Evolutionary conservation across 2,329 filamentous ascomycete species (phyloP).

Genomic region (Aspergillus sp.): DNA sequence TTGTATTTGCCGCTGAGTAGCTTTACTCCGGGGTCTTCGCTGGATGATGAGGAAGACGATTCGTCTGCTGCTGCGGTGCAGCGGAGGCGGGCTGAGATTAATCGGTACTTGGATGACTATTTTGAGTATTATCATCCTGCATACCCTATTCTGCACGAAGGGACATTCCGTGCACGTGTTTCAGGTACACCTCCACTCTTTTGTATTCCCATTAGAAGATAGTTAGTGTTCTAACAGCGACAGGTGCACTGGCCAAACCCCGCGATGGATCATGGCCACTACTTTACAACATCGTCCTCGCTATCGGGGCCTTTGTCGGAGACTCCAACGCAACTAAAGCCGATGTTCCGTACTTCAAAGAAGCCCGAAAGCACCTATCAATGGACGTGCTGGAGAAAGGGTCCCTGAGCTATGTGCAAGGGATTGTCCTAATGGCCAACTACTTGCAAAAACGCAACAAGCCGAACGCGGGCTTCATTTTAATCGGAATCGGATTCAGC

Average conservation of each 20-base stretch:
- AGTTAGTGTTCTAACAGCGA: constrained; percentile 1
- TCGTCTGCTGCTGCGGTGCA: constrained; percentile 1
- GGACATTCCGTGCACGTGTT: constrained; percentile 13
- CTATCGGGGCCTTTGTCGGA: constrained; percentile 13
- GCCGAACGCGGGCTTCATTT: constrained; percentile 13
- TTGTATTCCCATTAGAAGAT: neutral
- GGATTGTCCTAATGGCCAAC: constrained; percentile 13
- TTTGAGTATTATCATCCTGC: constrained; percentile 13
- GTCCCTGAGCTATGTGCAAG: constrained; percentile 15
- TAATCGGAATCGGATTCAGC: constrained; percentile 14
- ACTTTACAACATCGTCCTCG: constrained; percentile 13
- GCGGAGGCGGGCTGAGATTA: constrained; percentile 2
- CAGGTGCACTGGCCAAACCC: constrained; percentile 12
- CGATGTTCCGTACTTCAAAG: constrained; percentile 12
- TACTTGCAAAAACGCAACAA: constrained; percentile 16
- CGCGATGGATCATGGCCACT: constrained; percentile 14
- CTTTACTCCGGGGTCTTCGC: constrained; percentile 10
- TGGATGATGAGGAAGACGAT: constrained; percentile 10
- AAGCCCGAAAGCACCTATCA: constrained; percentile 12
- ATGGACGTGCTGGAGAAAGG: constrained; percentile 16
- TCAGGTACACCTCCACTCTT: neutral
- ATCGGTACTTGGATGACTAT: constrained; percentile 12
- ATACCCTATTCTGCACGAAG: constrained; percentile 14
- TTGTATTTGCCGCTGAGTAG: constrained; percentile 12
- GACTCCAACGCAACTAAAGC: constrained; percentile 12